phyloP scores from a whole-genome alignment of 331 rosid species.

The Spiraea crenata region DNA sequence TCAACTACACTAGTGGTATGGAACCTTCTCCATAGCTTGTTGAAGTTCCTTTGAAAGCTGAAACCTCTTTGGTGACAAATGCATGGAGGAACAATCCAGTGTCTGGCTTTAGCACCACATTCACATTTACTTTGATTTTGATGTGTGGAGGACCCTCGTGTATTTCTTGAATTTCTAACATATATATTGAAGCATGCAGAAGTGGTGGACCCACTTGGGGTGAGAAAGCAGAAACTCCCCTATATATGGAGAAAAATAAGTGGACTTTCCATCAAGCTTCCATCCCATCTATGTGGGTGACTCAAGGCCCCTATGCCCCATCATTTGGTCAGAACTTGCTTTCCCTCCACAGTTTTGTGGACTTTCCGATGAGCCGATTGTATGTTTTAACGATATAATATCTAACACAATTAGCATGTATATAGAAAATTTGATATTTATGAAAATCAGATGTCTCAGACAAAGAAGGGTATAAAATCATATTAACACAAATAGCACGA shows the following conservation, averaged over 20 bases:
- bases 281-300: conserved; percentile 34
- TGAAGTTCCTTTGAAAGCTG: neutral
- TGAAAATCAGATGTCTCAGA: too few relatives aligned
- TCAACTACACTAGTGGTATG: conserved; percentile 9
- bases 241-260: neutral
- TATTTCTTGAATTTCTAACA: neutral
- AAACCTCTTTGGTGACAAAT: conserved; percentile 34
- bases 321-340: conserved; percentile 23
- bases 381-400: too few relatives aligned
- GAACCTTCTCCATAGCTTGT: conserved; percentile 4
- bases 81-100: conserved; percentile 58
- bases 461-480: too few relatives aligned
- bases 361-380: neutral
- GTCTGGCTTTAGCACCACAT: conserved; percentile 54
- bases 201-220: conserved; percentile 31
- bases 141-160: conserved; percentile 25
- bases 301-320: conserved; percentile 27
- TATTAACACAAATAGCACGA: too few relatives aligned
- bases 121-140: conserved; percentile 32
- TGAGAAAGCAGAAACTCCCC: neutral
- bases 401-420: too few relatives aligned
- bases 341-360: conserved; percentile 14
- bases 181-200: conserved; percentile 23
- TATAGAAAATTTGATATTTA: too few relatives aligned
- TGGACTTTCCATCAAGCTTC: conserved; percentile 18